Base-by-base conservation (phyloP, 352 stramenopile species). In the Pythium guiyangense region DNA sequence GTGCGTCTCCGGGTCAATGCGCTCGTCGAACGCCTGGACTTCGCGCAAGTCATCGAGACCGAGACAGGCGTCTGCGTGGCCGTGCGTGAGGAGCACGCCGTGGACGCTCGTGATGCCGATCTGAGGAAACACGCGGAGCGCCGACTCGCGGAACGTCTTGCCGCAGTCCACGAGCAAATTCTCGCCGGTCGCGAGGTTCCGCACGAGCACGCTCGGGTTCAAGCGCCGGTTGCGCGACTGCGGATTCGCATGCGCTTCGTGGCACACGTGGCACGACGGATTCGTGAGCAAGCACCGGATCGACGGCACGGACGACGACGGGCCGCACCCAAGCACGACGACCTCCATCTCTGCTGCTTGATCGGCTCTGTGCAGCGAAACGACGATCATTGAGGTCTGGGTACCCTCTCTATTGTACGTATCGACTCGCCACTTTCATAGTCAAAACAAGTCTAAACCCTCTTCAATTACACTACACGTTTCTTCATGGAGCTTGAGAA, bases 141-240 rank as follows among this genome's bases (percentile, higher is more conserved):
- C 73, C 9, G 76, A 63, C 54, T 94, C 79, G n/a, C 84, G 79
- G 62, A 96, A 96, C 20, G 87, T 96, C 60, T 96, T 96, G 55
- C 87, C 87, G 62, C 80, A 92, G 66, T 96, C 87, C 37, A 96
- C 79, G 46, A 94, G 78, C 20, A 95, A 70, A 55, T 91, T 89
- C 20, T 56, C 59, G 51, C 70, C 50, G 3, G 22, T 56, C 10
- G 52, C 58, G 14, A 74, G 51, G 63, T 85, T 72, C 29, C 78
- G 81, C 39, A 94, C 73, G 34, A 94, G 74, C 52, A 94, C 58
- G 60, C 79, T 90, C 46, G 85, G 85, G 49, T 93, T 94, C 37
- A 88, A 58, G 22, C 85, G 83, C 35, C 82, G 83, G 62, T 94
- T 94, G 52, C 77, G 86, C 20, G 83, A 93, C 25, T 70, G 50